Evolutionary conservation across 2,329 filamentous ascomycete species (phyloP).

Genomic region (Diaporthe nobilis): DNA sequence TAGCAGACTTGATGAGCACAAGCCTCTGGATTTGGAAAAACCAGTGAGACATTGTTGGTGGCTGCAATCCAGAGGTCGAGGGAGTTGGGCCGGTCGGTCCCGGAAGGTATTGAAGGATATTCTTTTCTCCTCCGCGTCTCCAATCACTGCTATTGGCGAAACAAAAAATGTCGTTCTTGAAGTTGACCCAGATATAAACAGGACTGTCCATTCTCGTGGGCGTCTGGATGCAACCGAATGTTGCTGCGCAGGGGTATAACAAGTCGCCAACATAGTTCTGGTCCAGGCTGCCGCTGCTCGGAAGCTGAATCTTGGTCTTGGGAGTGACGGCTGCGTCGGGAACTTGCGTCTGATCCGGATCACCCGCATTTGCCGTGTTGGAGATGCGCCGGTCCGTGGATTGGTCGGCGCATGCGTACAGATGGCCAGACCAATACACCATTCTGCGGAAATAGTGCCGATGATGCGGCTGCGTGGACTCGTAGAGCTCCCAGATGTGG

Average conservation of each 20-base stretch:
- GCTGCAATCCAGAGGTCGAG: neutral
- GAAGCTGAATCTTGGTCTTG: neutral
- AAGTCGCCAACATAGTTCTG: neutral
- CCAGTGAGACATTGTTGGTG: neutral
- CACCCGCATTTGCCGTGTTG: neutral
- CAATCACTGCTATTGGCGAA: neutral
- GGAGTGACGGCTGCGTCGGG: neutral
- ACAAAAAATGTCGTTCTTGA: neutral
- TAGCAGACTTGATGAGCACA: neutral
- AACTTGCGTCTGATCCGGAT: neutral
- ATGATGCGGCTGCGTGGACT: neutral
- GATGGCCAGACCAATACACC: neutral
- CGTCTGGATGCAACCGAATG: neutral
- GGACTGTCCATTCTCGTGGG: neutral
- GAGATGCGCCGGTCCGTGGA: neutral
- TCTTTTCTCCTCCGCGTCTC: no score
- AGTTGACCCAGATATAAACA: neutral
- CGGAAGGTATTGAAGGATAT: neutral
- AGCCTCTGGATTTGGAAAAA: neutral
- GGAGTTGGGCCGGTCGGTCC: neutral
- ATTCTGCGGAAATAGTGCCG: slow-evolving; percentile 9
- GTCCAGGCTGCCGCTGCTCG: neutral
- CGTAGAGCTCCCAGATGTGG: neutral
- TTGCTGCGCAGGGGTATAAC: neutral
- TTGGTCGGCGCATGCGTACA: slow-evolving; percentile 5